Conservation (phyloP, 2,329 filamentous ascomycete genomes). For the Magnaporthales sp. region DNA sequence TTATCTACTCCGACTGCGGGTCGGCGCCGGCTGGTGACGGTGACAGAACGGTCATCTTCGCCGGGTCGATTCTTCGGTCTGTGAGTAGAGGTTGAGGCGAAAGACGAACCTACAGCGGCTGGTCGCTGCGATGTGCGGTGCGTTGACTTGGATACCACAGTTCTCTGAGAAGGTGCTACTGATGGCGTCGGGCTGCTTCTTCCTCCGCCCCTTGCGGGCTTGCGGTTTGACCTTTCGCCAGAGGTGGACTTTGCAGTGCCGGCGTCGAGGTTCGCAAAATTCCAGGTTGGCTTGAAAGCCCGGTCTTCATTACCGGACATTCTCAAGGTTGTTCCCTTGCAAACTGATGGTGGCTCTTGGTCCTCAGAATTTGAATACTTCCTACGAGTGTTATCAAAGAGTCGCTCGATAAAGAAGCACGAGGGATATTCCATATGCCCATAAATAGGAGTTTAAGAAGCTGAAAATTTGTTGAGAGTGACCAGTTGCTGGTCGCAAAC, state of each 20-base stretch:
- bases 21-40: conserved; percentile 22
- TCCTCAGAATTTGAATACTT: neutral
- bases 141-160: neutral
- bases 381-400: neutral
- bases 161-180: neutral
- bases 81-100: neutral
- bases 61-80: neutral
- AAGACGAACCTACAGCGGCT: neutral
- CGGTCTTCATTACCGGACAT: neutral
- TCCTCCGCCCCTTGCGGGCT: neutral
- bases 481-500: neutral
- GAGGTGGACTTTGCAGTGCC: neutral
- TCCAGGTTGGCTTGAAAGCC: neutral
- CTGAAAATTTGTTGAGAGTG: neutral
- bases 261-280: neutral
- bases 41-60: conserved; percentile 7
- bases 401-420: neutral
- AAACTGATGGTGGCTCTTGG: neutral
- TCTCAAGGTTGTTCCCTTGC: neutral
- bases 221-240: neutral
- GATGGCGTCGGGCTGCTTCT: neutral
- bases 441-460: neutral
- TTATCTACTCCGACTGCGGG: conserved; percentile 14
- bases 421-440: neutral
- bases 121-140: neutral